Conservation (phyloP, 176 grass and related monocot genomes). For the Lolium rigidum region DNA sequence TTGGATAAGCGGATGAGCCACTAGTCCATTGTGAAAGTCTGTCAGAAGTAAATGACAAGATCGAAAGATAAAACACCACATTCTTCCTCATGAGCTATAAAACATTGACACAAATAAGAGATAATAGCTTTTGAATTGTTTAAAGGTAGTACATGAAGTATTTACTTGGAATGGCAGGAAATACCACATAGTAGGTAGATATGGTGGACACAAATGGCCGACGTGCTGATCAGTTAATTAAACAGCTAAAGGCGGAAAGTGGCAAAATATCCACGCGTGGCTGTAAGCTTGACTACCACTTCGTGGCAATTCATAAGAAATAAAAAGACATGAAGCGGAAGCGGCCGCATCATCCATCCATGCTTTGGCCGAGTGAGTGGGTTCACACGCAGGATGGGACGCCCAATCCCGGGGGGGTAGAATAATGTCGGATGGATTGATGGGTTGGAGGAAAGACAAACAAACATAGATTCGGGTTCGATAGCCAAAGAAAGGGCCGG, state of each 20-base stretch:
- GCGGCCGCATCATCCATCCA: not conserved
- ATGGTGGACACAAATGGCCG: no score
- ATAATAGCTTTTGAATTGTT: no score
- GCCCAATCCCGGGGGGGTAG: not conserved
- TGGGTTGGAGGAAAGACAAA: not conserved
- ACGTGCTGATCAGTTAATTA: not conserved
- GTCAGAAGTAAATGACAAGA: no score
- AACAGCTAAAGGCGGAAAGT: no score
- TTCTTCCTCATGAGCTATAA: no score
- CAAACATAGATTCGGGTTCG: not conserved
- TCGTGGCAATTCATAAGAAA: not conserved
- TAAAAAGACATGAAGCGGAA: conserved; percentile 7
- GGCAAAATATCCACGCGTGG: not conserved
- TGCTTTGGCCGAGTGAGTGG: not conserved
- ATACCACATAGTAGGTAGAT: no score
- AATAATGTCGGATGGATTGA: not conserved
- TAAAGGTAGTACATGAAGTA: no score
- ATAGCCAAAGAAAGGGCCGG: not conserved
- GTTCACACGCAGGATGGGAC: conserved; percentile 30
- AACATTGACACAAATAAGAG: no score
- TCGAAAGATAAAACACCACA: no score
- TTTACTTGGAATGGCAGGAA: no score
- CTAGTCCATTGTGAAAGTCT: no score
- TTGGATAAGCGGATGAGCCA: no score
- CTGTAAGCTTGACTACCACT: not conserved